Evolutionary conservation across 257 asterid genomes (phyloP).

Genomic region (Datura wrightii): DNA sequence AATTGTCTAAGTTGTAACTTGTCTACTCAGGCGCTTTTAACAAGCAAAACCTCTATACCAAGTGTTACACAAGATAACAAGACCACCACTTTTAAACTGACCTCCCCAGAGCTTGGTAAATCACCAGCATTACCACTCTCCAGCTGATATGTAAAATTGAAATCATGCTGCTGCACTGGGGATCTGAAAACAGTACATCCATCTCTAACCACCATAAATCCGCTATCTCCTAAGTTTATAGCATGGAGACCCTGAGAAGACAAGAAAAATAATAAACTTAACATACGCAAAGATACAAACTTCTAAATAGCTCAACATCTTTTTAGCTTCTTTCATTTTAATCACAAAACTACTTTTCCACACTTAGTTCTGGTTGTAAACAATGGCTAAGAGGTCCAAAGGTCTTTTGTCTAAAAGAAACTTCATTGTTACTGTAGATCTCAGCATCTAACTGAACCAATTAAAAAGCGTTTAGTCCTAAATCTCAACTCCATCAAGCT

Average conservation of each 20-base stretch:
- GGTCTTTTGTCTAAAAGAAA: background rate
- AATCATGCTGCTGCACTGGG: conserved; percentile 95
- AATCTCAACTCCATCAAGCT: conserved; percentile 2
- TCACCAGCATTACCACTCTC: conserved; percentile 85
- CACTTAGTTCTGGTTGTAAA: background rate
- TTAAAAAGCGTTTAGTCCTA: background rate
- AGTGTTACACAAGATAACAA: background rate
- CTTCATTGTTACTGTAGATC: background rate
- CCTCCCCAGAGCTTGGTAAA: conserved; percentile 97
- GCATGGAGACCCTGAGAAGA: conserved; percentile 81
- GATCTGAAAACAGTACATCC: conserved; percentile 86
- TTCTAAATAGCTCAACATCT: background rate
- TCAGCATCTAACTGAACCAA: background rate
- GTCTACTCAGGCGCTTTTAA: background rate
- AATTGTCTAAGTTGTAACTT: background rate
- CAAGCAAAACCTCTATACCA: background rate
- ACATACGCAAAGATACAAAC: background rate
- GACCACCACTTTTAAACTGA: conserved; percentile 32
- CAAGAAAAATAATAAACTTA: background rate
- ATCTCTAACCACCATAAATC: conserved; percentile 90
- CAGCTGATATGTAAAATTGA: conserved; percentile 88
- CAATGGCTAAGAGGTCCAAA: conserved; percentile 10
- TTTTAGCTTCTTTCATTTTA: conserved; percentile 5
- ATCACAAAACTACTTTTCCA: background rate
- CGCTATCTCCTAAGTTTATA: conserved; percentile 92